Evolutionary conservation across 2,329 filamentous ascomycete genomes (phyloP).

Genomic region (Aspergillus viridinutans): DNA sequence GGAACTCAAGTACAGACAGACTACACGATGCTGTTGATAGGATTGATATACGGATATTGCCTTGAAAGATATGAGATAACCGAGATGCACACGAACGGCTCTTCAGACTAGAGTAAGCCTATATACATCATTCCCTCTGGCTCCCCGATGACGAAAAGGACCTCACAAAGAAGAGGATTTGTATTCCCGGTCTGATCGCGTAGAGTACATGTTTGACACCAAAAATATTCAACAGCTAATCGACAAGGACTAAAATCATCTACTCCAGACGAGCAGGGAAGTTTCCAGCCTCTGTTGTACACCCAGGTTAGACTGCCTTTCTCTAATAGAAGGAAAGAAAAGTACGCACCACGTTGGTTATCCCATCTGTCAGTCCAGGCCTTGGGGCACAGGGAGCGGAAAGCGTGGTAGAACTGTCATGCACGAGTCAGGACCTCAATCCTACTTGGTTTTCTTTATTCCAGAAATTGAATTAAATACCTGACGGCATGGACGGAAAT

Average conservation of each 20-base stretch:
- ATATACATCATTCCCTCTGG: conserved; percentile 28
- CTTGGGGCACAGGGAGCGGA: conserved; percentile 95
- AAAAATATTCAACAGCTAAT: conserved; percentile 26
- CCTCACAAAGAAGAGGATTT: conserved; percentile 16
- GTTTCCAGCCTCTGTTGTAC: conserved; percentile 49
- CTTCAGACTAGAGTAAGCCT: conserved; percentile 25
- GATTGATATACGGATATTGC: neutral
- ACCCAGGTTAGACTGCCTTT: conserved; percentile 1
- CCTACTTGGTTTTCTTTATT: neutral
- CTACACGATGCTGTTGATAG: neutral
- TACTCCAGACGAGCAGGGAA: conserved; percentile 51
- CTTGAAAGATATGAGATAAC: neutral
- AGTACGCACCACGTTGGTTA: conserved; percentile 79
- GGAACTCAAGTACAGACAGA: no score
- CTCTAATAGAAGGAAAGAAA: neutral
- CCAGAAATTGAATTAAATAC: conserved; percentile 48
- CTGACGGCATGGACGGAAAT: conserved; percentile 95
- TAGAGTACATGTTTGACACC: conserved; percentile 40
- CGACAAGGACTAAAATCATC: conserved; percentile 23
- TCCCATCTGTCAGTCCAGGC: conserved; percentile 95
- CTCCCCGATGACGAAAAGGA: conserved; percentile 5
- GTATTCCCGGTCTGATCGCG: conserved; percentile 29
- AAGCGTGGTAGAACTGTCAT: conserved; percentile 85
- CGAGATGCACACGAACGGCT: conserved; percentile 10
- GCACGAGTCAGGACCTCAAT: conserved; percentile 4